Percentiles rank a stretch among this genome's conserved stretches.
phyloP scores from a whole-genome alignment of 768 basidiomycete genomes.

The Leucocoprinus birnbaumii region DNA sequence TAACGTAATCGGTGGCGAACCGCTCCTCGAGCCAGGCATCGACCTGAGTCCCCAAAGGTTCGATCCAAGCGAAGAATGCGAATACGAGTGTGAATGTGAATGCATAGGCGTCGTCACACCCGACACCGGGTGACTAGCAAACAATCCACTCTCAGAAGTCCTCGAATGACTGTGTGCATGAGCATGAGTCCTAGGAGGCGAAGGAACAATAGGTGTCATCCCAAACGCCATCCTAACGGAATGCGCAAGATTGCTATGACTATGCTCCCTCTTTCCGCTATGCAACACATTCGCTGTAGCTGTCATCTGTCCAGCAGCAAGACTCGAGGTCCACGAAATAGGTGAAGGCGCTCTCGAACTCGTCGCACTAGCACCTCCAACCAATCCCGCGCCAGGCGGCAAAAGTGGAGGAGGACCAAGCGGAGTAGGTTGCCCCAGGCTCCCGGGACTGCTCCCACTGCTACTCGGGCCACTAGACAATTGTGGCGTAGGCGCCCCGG shows the following conservation, averaged over 20 bases:
- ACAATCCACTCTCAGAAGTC: constrained; percentile 18
- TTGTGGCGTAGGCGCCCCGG: constrained; percentile 48
- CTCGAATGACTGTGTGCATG: constrained; percentile 13
- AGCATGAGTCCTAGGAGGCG: constrained; percentile 35
- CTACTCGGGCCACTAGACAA: constrained; percentile 66
- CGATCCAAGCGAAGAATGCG: constrained; percentile 8
- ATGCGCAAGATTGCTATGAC: constrained; percentile 72
- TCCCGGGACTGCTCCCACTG: constrained; percentile 60
- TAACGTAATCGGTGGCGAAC: constrained; percentile 68
- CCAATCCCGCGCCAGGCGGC: constrained; percentile 12
- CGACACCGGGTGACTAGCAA: constrained; percentile 14
- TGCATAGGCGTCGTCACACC: constrained; percentile 18
- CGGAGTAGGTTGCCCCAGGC: constrained; percentile 33
- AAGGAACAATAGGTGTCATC: constrained; percentile 77
- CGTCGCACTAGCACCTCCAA: constrained; percentile 33
- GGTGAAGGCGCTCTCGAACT: constrained; percentile 66
- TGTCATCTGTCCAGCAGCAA: constrained; percentile 16
- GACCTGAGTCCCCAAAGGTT: constrained; percentile 22
- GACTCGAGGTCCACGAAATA: constrained; percentile 34
- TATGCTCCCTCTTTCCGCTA: constrained; percentile 22
- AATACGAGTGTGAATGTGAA: constrained; percentile 7
- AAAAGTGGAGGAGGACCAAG: constrained; percentile 15
- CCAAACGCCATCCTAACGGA: constrained; percentile 87
- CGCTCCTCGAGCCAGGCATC: constrained; percentile 59
- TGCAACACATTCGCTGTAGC: constrained; percentile 20